These are phyloP conservation scores for Rhizophora apiculata DNA, from an alignment of 345 rosid species.

Conservation along the genomic window DNA sequence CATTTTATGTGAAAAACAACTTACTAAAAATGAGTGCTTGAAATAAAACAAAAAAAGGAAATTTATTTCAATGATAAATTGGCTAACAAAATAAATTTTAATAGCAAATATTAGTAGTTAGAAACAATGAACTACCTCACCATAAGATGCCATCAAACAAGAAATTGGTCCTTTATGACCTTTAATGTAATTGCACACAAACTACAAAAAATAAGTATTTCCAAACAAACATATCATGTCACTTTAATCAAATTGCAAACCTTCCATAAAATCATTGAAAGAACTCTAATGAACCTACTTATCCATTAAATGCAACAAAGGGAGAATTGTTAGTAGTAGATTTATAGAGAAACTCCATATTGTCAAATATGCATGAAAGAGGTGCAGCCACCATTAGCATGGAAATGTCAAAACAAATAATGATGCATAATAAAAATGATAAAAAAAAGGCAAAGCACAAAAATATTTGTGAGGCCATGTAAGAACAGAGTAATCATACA, in stretches of 20 bases:
- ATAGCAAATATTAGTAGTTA: not conserved
- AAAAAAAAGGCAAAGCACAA: conserved; percentile 13
- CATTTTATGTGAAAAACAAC: too few relatives aligned
- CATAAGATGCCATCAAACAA: conserved; percentile 95
- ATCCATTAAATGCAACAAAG: conserved; percentile 94
- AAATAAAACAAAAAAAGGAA: not conserved
- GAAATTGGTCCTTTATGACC: conserved; percentile 95
- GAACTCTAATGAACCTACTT: conserved; percentile 98
- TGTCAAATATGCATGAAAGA: conserved; percentile 32
- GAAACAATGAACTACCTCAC: conserved; percentile 58
- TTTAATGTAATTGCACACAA: conserved; percentile 87
- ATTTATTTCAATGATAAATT: not conserved
- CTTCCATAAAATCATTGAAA: conserved; percentile 99
- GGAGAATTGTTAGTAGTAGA: conserved; percentile 87
- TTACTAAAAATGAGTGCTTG: too few relatives aligned
- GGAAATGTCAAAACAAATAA: not conserved
- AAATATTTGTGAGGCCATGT: conserved; percentile 1
- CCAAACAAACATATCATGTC: conserved; percentile 9
- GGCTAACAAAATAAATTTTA: not conserved
- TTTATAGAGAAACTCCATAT: conserved; percentile 92
- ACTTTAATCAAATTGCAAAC: conserved; percentile 40
- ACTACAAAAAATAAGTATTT: conserved; percentile 49
- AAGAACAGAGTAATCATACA: not conserved
- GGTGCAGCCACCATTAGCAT: not conserved
- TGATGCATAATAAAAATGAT: not conserved